Evolutionary conservation across 306 rosid genomes (phyloP).

Genomic region (Cercis canadensis): DNA sequence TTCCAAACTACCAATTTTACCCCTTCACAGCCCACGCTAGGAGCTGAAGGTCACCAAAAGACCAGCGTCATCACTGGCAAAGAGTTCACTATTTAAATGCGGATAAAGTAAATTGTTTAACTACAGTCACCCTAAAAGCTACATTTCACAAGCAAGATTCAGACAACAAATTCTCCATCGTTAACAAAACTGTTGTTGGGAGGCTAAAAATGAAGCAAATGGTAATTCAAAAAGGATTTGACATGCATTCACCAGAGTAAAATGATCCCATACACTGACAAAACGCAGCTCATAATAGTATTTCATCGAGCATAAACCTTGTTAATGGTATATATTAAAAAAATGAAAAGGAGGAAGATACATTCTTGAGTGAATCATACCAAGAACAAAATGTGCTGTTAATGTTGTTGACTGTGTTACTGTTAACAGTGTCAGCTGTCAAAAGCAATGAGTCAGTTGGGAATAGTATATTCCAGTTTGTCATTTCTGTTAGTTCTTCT

Average conservation of each 20-base stretch:
- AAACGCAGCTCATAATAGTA: conserved; percentile 16
- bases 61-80: too few species aligned
- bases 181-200: background rate
- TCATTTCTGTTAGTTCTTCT: conserved; percentile 38
- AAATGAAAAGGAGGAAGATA: too few species aligned
- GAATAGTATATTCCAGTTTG: conserved; percentile 21
- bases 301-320: too few species aligned
- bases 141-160: too few species aligned
- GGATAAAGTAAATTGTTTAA: too few species aligned
- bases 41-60: too few species aligned
- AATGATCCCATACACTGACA: background rate
- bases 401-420: background rate
- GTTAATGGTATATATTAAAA: too few species aligned
- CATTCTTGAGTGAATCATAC: too few species aligned
- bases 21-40: too few species aligned
- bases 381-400: background rate
- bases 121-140: too few species aligned
- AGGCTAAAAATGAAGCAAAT: background rate
- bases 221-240: conserved; percentile 5
- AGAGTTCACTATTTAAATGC: too few species aligned
- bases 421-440: conserved; percentile 33
- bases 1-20: too few species aligned
- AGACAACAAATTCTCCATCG: background rate
- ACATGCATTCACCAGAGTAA: background rate
- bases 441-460: conserved; percentile 31